phyloP scores from a whole-genome alignment of 495 filamentous ascomycete species.

The Friedmanniomyces simplex region DNA sequence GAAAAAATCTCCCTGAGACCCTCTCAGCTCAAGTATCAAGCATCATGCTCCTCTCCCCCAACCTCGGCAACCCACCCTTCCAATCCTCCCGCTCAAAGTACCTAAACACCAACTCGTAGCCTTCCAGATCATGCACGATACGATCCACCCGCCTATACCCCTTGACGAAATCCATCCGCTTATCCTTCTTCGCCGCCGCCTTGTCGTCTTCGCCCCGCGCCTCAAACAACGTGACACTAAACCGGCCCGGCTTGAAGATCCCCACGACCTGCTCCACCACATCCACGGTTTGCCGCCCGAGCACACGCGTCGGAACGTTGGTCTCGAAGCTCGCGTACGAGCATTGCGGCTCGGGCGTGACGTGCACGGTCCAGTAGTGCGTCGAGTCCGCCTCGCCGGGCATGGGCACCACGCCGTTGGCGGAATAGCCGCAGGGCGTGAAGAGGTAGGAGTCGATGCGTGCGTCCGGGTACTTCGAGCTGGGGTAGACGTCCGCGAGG shows the following conservation, averaged over 20 bases:
- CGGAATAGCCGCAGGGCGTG: conserved; percentile 94
- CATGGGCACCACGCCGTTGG: conserved; percentile 90
- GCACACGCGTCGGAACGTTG: conserved; percentile 70
- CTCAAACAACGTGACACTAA: conserved; percentile 96
- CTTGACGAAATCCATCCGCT: conserved; percentile 69
- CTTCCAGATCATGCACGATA: conserved; percentile 95
- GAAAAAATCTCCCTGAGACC: not conserved
- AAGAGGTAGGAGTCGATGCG: conserved; percentile 95
- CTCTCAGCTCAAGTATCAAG: not conserved
- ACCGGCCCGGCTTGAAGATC: conserved; percentile 93
- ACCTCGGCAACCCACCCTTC: conserved; percentile 64
- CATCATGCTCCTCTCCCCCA: conserved; percentile 47
- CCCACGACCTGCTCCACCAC: conserved; percentile 85
- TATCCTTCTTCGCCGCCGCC: conserved; percentile 40
- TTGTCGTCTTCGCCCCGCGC: conserved; percentile 51
- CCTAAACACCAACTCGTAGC: conserved; percentile 93
- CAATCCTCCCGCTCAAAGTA: conserved; percentile 92
- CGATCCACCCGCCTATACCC: conserved; percentile 88
- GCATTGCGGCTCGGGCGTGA: conserved; percentile 94
- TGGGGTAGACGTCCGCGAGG: conserved; percentile 80
- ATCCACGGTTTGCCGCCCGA: conserved; percentile 77
- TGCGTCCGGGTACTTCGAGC: conserved; percentile 78
- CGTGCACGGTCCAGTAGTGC: conserved; percentile 98
- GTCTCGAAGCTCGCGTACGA: conserved; percentile 99
- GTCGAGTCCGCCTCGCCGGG: conserved; percentile 44